Evolutionary conservation across 345 rosid genomes (phyloP).

Genomic region (Physaria fendleri): DNA sequence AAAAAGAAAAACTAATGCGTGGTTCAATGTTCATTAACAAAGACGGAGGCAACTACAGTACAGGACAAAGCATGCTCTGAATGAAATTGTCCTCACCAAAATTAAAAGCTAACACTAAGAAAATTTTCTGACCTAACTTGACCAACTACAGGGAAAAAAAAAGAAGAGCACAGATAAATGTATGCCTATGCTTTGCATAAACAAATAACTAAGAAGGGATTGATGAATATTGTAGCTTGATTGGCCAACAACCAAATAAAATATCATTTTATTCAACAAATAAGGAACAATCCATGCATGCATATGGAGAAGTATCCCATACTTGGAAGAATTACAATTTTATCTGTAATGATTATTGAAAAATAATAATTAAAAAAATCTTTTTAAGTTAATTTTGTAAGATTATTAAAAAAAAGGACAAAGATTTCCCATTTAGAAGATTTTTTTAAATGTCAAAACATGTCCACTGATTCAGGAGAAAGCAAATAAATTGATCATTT

Average conservation of each 20-base stretch:
- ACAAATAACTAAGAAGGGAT: not conserved
- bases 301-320: not conserved
- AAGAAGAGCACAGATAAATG: not conserved
- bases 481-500: not conserved
- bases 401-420: no score
- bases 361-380: no score
- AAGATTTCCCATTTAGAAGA: not conserved
- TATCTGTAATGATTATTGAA: no score
- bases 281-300: constrained; percentile 23
- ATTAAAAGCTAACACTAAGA: constrained; percentile 7
- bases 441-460: no score
- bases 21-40: not conserved
- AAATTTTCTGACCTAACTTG: constrained; percentile 21
- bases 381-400: no score
- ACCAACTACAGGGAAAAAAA: constrained; percentile 15
- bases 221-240: constrained; percentile 19
- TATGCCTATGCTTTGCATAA: constrained; percentile 1
- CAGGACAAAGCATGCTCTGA: constrained; percentile 7
- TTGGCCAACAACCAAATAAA: constrained; percentile 28
- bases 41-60: not conserved
- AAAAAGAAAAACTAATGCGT: not conserved
- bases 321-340: no score
- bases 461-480: not conserved
- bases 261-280: not conserved
- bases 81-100: not conserved